A percentile compares a stretch with the other conserved stretches of the same genome.
phyloP scores from a whole-genome alignment of 2,329 filamentous ascomycete genomes.

The Aspergillus ruber region DNA sequence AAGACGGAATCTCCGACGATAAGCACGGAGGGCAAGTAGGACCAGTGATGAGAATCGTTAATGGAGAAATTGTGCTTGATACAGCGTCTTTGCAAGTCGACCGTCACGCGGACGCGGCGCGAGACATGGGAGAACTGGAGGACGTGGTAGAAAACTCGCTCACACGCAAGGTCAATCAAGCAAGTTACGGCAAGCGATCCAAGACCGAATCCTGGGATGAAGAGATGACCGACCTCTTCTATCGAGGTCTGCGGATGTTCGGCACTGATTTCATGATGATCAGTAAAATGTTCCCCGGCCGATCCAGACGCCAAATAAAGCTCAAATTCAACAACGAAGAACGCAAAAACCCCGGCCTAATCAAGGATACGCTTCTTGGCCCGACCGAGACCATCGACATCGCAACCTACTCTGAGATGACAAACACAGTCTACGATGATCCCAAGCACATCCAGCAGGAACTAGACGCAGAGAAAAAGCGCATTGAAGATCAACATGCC shows the following conservation, averaged over 20 bases:
- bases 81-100: constrained; percentile 49
- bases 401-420: constrained; percentile 40
- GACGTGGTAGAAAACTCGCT: constrained; percentile 42
- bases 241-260: constrained; percentile 56
- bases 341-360: constrained; percentile 46
- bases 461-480: constrained; percentile 40
- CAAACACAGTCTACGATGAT: constrained; percentile 39
- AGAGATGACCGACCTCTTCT: constrained; percentile 55
- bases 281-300: constrained; percentile 54
- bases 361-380: constrained; percentile 47
- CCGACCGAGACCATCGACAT: constrained; percentile 40
- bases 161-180: constrained; percentile 42
- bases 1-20: constrained; percentile 14
- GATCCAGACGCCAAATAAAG: constrained; percentile 57
- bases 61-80: constrained; percentile 53
- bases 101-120: constrained; percentile 47
- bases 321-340: constrained; percentile 59
- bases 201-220: constrained; percentile 52
- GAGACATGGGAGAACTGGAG: constrained; percentile 42
- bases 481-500: constrained; percentile 41
- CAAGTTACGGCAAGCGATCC: constrained; percentile 43
- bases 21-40: constrained; percentile 36
- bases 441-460: constrained; percentile 34
- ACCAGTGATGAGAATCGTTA: constrained; percentile 48
- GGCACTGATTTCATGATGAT: constrained; percentile 62